phyloP scores from a whole-genome alignment of 768 basidiomycete genomes.

The Guyanaporus albipodus region DNA sequence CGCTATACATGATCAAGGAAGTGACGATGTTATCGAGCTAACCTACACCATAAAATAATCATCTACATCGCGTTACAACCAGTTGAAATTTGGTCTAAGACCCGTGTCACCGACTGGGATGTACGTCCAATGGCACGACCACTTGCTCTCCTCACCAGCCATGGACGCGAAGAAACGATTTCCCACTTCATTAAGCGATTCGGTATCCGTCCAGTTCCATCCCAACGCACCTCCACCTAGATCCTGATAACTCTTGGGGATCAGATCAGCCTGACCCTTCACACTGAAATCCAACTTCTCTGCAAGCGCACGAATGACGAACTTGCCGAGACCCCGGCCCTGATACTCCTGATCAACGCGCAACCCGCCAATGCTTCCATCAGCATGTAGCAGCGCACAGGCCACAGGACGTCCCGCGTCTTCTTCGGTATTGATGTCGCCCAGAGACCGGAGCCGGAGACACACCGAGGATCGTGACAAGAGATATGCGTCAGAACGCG shows the following conservation, averaged over 20 bases:
- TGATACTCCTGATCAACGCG: slow-evolving; percentile 8
- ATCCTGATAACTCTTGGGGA: slow-evolving; percentile 9
- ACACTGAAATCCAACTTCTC: slow-evolving; percentile 7
- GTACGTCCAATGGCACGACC: slow-evolving; percentile 16
- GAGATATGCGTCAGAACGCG: slow-evolving; percentile 18
- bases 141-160: slow-evolving; percentile 1
- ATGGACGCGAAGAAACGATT: slow-evolving; percentile 13
- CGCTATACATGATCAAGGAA: too few relatives aligned
- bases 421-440: neutral
- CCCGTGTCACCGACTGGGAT: too few relatives aligned
- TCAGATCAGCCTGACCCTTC: neutral
- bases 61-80: too few relatives aligned
- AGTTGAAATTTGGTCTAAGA: too few relatives aligned
- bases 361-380: slow-evolving; percentile 18
- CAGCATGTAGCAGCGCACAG: slow-evolving; percentile 18
- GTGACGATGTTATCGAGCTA: too few relatives aligned
- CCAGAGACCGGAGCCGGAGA: slow-evolving; percentile 12
- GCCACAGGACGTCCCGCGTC: slow-evolving; percentile 2
- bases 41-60: too few relatives aligned
- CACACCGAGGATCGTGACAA: slow-evolving; percentile 25
- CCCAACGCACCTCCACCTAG: slow-evolving; percentile 19
- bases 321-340: slow-evolving; percentile 11
- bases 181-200: neutral
- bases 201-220: slow-evolving; percentile 23
- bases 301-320: slow-evolving; percentile 8